Base-by-base conservation (phyloP, 352 stramenopile genomes). In the Thalassiosira oceanica region DNA sequence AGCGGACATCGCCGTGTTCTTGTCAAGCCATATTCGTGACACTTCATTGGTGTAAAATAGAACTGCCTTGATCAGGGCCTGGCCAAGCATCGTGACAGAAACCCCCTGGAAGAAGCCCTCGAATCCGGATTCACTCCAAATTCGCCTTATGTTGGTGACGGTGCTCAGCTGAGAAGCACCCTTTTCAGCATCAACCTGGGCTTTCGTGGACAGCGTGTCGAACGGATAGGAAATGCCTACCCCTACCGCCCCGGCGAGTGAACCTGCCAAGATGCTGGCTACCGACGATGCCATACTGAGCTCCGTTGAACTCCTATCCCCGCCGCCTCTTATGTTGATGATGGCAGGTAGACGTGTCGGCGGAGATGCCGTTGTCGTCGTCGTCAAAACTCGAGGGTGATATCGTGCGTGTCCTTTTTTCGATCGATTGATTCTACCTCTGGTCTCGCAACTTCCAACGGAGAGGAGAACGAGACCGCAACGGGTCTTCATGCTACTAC, bases 21-120 rank as follows among this genome's bases (percentile, higher is more conserved):
- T 65, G 16, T 57, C 57, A 7, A 76, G 52, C 61, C 50, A 78
- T 46, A 66, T 33, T 18, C 62, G 64, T 33, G 70, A 68, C n/a
- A 73, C 53, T 36, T 81, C 80, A 69, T 91, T 90, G 7, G 74
- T 70, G 35, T 65, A 43, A 64, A 91, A 91, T 26, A 79, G 77
- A 26, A 83, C 65, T 13, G 74, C 70, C 72, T 91, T 90, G 36
- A 87, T 87, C 10, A 89, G 49, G 10, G 76, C 81, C 60, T 87
- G 74, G 35, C 84, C 84, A 49, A 84, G 61, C 65, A 91, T 85
- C 43, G 62, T 74, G n/a, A 80, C 58, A 35, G 72, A 45, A 23
- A 89, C 74, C 20, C 84, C 84, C 21, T 68, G 52, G 67, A 86
- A 91, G 52, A 91, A 90, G 18, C 80, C 80, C 29, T n/a, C 24